Evolutionary conservation across 1,139 yeast genomes (phyloP), one percentile per base, ranked within the genome.

Genomic region (Wickerhamomyces sp.): DNA sequence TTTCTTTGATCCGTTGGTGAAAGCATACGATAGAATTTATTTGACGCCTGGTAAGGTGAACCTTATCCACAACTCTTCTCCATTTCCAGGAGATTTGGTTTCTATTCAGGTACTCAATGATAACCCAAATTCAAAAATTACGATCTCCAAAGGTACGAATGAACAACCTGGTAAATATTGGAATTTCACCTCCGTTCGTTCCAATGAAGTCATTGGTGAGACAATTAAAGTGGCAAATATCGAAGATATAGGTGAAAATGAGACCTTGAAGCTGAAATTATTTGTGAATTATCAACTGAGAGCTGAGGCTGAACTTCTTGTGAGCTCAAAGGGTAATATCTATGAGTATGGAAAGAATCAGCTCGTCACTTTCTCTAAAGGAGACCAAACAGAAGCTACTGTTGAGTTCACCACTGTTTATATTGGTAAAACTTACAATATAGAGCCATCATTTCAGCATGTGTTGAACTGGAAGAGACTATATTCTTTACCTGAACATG

Each of bases 121-220:
- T 3, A 44, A 50, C 34, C 48, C 73, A 29, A 76, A 76, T 43
- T 70, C 72, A 4, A 52, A 63, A 38, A 63, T 81, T 28, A 63
- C 68, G 4, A 81, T 84, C 54, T 76, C 82, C 19, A 81, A 81
- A 54, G 88, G 88, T 8, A 73, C 87, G 0, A 83, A 83, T 59
- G 85, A 80, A 53, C 63, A 64, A 25, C 74, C 72, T 24, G 63
- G 64, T 32, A 61, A 68, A 19, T 52, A 62, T 16, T 88, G 95
- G 95, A 79, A 78, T 45, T 85, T 88, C 52, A 73, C 85, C n/a
- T 81, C 94, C 3, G 88, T 84, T 13, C 72, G 72, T 52, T 80
- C 89, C 2, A 83, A 76, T 36, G 96, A 88, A 59, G 70, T 76
- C 10, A 68, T 84, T 46, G 94, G 94, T 29, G 92, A 83, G 58